A percentile compares a stretch with the other conserved stretches of the same genome.
Conservation (phyloP, 2,329 filamentous ascomycete species). For the Xylaria sp. region DNA sequence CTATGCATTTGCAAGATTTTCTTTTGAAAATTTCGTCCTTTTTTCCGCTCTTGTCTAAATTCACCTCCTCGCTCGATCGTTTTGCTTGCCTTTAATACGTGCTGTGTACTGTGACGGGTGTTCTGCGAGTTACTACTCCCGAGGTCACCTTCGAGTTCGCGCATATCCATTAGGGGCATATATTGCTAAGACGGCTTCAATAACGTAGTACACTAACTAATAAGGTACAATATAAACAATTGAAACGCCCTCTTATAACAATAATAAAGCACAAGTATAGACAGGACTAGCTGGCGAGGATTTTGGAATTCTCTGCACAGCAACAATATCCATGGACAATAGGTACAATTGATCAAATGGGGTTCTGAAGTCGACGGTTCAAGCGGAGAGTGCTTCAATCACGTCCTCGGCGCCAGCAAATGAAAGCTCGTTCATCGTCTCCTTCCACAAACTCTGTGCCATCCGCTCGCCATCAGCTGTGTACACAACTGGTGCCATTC, state of each 20-base stretch:
- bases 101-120: too few relatives aligned
- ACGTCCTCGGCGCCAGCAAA: conserved; percentile 28
- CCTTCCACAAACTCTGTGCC: conserved; percentile 31
- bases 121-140: too few relatives aligned
- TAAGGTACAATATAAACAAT: conserved; percentile 3
- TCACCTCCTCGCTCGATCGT: too few relatives aligned
- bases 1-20: too few relatives aligned
- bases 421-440: conserved; percentile 33
- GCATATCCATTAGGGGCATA: too few relatives aligned
- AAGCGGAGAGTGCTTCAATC: conserved; percentile 10
- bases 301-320: background rate
- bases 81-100: too few relatives aligned
- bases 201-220: too few relatives aligned
- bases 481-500: conserved; percentile 30
- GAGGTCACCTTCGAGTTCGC: too few relatives aligned
- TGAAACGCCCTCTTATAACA: background rate
- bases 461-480: conserved; percentile 32
- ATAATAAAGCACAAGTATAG: background rate
- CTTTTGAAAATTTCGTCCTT: too few relatives aligned
- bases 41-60: too few relatives aligned
- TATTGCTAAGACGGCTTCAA: too few relatives aligned
- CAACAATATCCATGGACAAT: background rate
- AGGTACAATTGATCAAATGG: background rate
- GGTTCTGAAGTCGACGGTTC: too few relatives aligned
- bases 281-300: background rate